A percentile compares a stretch with the other conserved stretches of the same genome.
Evolutionary conservation across 2,329 filamentous ascomycete genomes (phyloP).

Genomic region (Raffaelea ambrosiae): DNA sequence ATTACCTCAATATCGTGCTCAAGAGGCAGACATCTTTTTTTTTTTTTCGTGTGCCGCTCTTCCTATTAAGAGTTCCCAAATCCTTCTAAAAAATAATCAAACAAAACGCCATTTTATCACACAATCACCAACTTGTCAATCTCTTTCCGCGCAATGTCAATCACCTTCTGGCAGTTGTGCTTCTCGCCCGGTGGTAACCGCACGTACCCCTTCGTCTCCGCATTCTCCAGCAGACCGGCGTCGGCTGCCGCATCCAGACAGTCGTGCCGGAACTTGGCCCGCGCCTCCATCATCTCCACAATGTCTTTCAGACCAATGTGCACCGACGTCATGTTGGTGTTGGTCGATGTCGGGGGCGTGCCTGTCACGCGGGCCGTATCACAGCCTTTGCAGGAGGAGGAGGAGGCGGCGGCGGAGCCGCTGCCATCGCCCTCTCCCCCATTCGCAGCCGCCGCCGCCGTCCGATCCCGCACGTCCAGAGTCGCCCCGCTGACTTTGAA

Average conservation of each 20-base stretch:
- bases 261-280: conserved; percentile 38
- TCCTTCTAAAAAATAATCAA: too few relatives aligned
- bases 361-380: too few relatives aligned
- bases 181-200: conserved; percentile 25
- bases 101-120: conserved; percentile 1
- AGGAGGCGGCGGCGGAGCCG: too few relatives aligned
- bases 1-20: too few relatives aligned
- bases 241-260: conserved; percentile 36
- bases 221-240: conserved; percentile 22
- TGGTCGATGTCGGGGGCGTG: too few relatives aligned
- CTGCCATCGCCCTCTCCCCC: too few relatives aligned
- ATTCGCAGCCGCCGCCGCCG: not conserved
- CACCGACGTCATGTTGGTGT: conserved; percentile 9
- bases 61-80: too few relatives aligned
- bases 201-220: conserved; percentile 18
- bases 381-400: too few relatives aligned
- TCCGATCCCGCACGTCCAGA: not conserved
- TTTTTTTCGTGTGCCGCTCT: not conserved
- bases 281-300: conserved; percentile 42
- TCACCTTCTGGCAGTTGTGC: conserved; percentile 40
- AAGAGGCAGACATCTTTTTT: too few relatives aligned
- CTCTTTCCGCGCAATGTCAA: conserved; percentile 45
- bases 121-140: conserved; percentile 46
- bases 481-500: not conserved
- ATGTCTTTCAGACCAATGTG: conserved; percentile 48